These are phyloP conservation scores for Kingdonia uniflora DNA, from an alignment of 164 flowering plant species.

Conservation along the genomic window DNA sequence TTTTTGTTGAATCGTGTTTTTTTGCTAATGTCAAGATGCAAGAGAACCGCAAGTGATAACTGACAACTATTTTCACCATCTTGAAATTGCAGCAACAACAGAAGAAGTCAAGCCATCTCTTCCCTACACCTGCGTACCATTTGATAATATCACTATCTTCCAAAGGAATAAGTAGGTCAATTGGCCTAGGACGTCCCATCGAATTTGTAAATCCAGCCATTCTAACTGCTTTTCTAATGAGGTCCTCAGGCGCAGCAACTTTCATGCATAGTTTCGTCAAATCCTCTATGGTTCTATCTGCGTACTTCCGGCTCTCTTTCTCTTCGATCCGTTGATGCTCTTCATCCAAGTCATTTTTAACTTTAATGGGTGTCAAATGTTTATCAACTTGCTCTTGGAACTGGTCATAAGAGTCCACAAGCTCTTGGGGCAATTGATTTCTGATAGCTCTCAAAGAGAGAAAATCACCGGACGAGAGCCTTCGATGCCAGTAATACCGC, in stretches of 20 bases:
- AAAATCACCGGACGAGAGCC: slow-evolving; percentile 64
- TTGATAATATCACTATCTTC: slow-evolving; percentile 86
- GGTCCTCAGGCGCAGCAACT: slow-evolving; percentile 70
- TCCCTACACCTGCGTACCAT: slow-evolving; percentile 91
- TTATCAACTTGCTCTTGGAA: slow-evolving; percentile 70
- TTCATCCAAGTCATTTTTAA: slow-evolving; percentile 45
- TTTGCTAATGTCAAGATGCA: slow-evolving; percentile 87
- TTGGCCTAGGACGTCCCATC: slow-evolving; percentile 94
- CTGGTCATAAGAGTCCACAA: slow-evolving; percentile 70
- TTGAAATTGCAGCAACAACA: slow-evolving; percentile 85
- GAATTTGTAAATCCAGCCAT: slow-evolving; percentile 80
- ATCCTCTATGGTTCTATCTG: slow-evolving; percentile 59
- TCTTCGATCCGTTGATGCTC: slow-evolving; percentile 40
- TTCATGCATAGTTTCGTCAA: slow-evolving; percentile 66
- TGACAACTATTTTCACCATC: slow-evolving; percentile 65
- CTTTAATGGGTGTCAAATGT: slow-evolving; percentile 52
- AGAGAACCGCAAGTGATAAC: slow-evolving; percentile 83
- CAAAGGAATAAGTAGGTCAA: slow-evolving; percentile 53
- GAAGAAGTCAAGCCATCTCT: slow-evolving; percentile 84
- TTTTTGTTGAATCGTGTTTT: slow-evolving; percentile 79
- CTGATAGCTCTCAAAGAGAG: slow-evolving; percentile 58
- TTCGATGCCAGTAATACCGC: slow-evolving; percentile 49
- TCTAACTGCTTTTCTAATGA: slow-evolving; percentile 58
- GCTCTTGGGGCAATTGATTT: slow-evolving; percentile 67
- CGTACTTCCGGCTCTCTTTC: slow-evolving; percentile 49